These are phyloP conservation scores for Arthrobotrys iridis DNA, from an alignment of 2,329 filamentous ascomycete species.

Conservation along the genomic window DNA sequence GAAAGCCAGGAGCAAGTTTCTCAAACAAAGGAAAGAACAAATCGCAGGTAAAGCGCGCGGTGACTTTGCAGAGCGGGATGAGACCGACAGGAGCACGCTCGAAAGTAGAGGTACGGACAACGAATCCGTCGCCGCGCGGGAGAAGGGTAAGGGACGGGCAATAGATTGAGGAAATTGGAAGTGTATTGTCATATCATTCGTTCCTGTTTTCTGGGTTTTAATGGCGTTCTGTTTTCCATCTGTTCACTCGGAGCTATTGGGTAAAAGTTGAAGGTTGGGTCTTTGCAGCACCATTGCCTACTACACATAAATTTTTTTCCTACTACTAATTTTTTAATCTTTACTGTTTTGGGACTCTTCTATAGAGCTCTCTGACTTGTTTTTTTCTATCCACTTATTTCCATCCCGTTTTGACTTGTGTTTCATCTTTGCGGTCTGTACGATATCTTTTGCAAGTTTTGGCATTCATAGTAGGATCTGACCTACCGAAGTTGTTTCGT, in stretches of 20 bases:
- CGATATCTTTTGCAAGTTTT: background rate
- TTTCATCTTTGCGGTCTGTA: slow-evolving; percentile 11
- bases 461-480: slow-evolving; percentile 1
- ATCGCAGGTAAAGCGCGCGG: slow-evolving; percentile 42
- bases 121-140: background rate
- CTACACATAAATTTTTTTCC: slow-evolving; percentile 4
- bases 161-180: slow-evolving; percentile 10
- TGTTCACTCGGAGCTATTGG: background rate
- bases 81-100: slow-evolving; percentile 39
- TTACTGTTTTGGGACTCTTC: slow-evolving; percentile 18
- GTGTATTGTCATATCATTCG: background rate
- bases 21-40: slow-evolving; percentile 45
- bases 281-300: background rate
- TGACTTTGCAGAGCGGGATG: slow-evolving; percentile 38
- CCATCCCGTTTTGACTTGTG: background rate
- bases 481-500: background rate
- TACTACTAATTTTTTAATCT: slow-evolving; percentile 46
- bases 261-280: slow-evolving; percentile 32
- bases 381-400: slow-evolving; percentile 4
- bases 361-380: background rate
- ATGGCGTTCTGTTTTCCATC: slow-evolving; percentile 16
- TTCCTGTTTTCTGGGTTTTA: background rate
- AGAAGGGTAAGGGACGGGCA: slow-evolving; percentile 45
- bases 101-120: slow-evolving; percentile 31
- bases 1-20: slow-evolving; percentile 31